These are phyloP conservation scores for Terfezia boudieri DNA, from an alignment of 495 filamentous ascomycete genomes.

Conservation along the genomic window DNA sequence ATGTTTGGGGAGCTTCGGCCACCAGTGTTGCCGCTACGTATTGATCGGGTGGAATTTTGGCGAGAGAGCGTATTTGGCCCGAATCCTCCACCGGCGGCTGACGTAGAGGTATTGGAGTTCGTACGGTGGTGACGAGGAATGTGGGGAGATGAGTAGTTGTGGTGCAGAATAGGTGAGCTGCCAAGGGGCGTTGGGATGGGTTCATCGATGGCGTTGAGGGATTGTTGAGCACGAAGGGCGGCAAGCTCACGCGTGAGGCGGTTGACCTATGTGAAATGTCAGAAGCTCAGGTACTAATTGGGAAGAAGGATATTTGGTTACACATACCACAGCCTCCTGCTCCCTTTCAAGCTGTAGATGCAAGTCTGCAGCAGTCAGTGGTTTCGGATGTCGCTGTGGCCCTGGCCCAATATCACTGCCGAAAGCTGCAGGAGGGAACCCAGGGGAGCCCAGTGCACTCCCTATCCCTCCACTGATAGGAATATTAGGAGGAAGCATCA, in stretches of 20 bases:
- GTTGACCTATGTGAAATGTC: slow-evolving; percentile 44
- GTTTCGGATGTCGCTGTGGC: slow-evolving; percentile 58
- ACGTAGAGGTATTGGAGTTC: slow-evolving; percentile 19
- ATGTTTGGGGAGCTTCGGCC: slow-evolving; percentile 19
- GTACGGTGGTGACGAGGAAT: slow-evolving; percentile 7
- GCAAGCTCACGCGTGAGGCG: slow-evolving; percentile 71
- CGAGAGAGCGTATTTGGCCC: slow-evolving; percentile 12
- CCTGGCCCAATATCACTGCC: slow-evolving; percentile 34
- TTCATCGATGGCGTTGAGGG: slow-evolving; percentile 41
- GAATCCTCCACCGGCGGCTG: slow-evolving; percentile 21
- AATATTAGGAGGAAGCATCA: background rate
- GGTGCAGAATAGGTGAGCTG: slow-evolving; percentile 13
- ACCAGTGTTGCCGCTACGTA: slow-evolving; percentile 8
- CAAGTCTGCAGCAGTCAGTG: slow-evolving; percentile 65
- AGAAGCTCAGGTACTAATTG: background rate
- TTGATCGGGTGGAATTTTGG: slow-evolving; percentile 13
- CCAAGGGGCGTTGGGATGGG: slow-evolving; percentile 20
- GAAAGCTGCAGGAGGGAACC: background rate
- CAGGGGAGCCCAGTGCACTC: background rate
- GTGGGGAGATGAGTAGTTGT: slow-evolving; percentile 3
- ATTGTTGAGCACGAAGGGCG: slow-evolving; percentile 52
- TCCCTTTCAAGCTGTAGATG: slow-evolving; percentile 77
- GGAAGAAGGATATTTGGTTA: background rate
- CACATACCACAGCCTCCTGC: slow-evolving; percentile 71
- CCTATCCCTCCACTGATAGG: no score